Evolutionary conservation across 805 yeast genomes (phyloP), one percentile per base, ranked within the genome.

Genomic region (Nakazawaea wyomingensis): DNA sequence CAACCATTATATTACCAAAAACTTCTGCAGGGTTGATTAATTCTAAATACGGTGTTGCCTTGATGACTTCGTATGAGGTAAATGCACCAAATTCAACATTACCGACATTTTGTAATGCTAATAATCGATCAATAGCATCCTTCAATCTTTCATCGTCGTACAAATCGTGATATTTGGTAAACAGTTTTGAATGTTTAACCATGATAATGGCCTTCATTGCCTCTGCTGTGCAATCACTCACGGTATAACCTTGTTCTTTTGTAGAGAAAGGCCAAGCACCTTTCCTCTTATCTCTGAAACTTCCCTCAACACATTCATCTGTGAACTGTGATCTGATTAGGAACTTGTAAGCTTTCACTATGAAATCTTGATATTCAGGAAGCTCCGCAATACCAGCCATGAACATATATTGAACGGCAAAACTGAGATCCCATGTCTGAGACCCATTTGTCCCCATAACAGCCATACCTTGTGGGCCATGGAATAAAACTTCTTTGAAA

Each of bases 211-310:
- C 96, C 58, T 93, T 93, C 50, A 90, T 66, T 0, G 97, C 86
- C 60, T 91, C 99, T 0, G 97, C 96, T 1, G 99, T 91, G 64
- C 98, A 91, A 60, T 93, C 99, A 53, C 95, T 80, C 2, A 93
- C 99, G 0, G 96, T 85, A 55, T 91, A 93, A 0, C 99, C 99
- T 64, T 93, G 99, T 4, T 83, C 82, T 54, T 90, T 89, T 0
- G 98, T 93, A 39, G 96, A 85, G 59, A 91, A 93, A 0, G 97
- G 97, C 95, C 96, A 93, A 1, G 87, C 95, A 16, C 99, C 99
- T 33, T 67, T 70, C 41, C 98, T 68, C 45, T 71, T 74, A 57
- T 93, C 98, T 52, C 99, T 72, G 62, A 72, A 91, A 40, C 88
- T 79, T 7, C 89, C 95, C 2, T 71, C 74, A 3, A 62, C 85